Conservation (phyloP, 148 eudicot genomes). For the Vaccinium vitisidaea region DNA sequence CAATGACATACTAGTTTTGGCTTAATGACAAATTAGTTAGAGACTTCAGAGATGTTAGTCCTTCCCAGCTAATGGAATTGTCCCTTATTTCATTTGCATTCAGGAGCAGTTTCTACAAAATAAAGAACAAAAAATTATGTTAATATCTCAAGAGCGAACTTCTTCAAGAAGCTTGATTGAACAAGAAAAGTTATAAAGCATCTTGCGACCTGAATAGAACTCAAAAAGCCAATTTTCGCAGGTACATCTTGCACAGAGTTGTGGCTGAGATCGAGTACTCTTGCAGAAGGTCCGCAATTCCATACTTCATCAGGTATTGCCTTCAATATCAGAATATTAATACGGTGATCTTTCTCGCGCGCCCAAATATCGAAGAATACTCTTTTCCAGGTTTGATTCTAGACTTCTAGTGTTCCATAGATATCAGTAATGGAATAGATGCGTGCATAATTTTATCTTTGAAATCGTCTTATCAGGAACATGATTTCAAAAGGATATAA, state of each 20-base stretch:
- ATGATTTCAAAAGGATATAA: neutral
- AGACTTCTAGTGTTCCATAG: neutral
- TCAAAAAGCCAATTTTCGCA: slow-evolving; percentile 41
- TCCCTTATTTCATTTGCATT: slow-evolving; percentile 53
- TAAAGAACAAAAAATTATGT: neutral
- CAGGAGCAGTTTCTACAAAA: slow-evolving; percentile 74
- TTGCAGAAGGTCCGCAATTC: slow-evolving; percentile 65
- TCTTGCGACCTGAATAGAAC: slow-evolving; percentile 50
- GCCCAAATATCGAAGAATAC: neutral
- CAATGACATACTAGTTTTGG: slow-evolving; percentile 65
- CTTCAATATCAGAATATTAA: slow-evolving; percentile 29
- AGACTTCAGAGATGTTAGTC: slow-evolving; percentile 50
- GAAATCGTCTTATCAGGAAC: neutral
- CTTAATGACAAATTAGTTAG: slow-evolving; percentile 58
- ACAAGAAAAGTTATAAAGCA: slow-evolving; percentile 6
- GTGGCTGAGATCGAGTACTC: slow-evolving; percentile 78
- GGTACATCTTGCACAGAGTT: slow-evolving; percentile 61
- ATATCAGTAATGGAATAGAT: neutral
- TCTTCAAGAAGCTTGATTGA: neutral
- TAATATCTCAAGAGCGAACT: neutral
- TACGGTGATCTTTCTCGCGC: neutral
- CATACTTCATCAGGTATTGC: slow-evolving; percentile 79
- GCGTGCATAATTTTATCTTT: neutral
- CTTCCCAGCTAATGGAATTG: slow-evolving; percentile 74
- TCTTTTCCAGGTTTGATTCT: neutral